Base-by-base conservation (phyloP, 2,329 filamentous ascomycete species). In the Phaeosphaeriaceae sp. region DNA sequence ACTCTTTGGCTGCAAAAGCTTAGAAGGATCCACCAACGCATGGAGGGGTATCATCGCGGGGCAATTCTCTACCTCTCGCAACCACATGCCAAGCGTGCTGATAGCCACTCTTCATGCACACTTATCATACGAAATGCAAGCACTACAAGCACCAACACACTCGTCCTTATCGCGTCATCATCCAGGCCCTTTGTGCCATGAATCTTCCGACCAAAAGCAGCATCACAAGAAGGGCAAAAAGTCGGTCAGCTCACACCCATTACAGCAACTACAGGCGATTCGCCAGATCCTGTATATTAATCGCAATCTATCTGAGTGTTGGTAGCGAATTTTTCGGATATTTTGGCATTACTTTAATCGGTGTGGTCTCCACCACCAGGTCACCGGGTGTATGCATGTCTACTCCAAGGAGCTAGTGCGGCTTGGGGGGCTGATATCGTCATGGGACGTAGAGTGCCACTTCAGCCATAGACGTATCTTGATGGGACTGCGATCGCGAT, bases 41-140 rank as follows among this genome's bases (percentile, higher is more conserved):
- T 62, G 59, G 63, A 62, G 63, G 63, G 61, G 63, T 49, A 59
- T 19, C n/a, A 35, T 49, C 52, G 63, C 56, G 61, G 63, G 63
- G 63, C 59, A 66, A 40, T 50, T 42, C 42, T 54, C 52, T 52
- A 61, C 53, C 50, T 44, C 32, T 52, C 63, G 55, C 58, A 58
- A 54, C 42, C 30, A 46, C 21, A 32, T 47, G 59, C 61, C 58
- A 60, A 66, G 61, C 32, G 3, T 55, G 56, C 46, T 65, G 59
- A 62, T 55, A 62, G 58, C 61, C 28, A 58, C 51, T 47, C 52
- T 48, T 60, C 56, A 66, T 66, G 64, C 64, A 66, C 28, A 22
- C 59, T 70, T 70, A 70, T 70, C 68, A 28, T 69, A 60, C 62
- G 47, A 13, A 30, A 19, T 40, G 50, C 28, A 30, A 47, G 42